These are phyloP conservation scores for Pseudopyrenochaeta lycopersici DNA, from an alignment of 2,329 filamentous ascomycete species.

Conservation along the genomic window DNA sequence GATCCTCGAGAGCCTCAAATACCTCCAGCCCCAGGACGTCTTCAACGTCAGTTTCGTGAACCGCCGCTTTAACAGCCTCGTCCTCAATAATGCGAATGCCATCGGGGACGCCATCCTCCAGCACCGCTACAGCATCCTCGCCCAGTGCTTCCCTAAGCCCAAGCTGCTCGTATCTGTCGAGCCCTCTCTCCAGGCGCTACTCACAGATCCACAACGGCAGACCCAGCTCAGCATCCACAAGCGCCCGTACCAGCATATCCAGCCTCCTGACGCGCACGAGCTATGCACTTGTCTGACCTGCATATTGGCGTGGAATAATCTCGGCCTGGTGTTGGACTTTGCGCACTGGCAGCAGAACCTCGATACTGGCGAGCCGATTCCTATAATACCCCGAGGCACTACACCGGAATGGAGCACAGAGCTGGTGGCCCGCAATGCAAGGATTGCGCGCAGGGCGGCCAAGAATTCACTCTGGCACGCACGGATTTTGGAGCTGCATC, in stretches of 20 bases:
- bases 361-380: constrained; percentile 62
- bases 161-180: constrained; percentile 55
- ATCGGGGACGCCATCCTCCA: constrained; percentile 57
- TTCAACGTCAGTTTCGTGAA: constrained; percentile 57
- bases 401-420: constrained; percentile 60
- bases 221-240: constrained; percentile 57
- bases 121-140: constrained; percentile 61
- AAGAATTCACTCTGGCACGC: constrained; percentile 61
- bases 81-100: constrained; percentile 54
- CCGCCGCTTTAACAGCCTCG: constrained; percentile 54
- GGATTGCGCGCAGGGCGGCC: constrained; percentile 58
- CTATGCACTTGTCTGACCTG: constrained; percentile 68
- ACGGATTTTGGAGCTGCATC: constrained; percentile 58
- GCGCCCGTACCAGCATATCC: constrained; percentile 63
- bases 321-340: constrained; percentile 65
- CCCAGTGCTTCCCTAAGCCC: constrained; percentile 62
- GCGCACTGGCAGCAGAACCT: constrained; percentile 64
- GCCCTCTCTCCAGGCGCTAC: constrained; percentile 43
- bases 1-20: constrained; percentile 57
- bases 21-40: constrained; percentile 61
- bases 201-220: constrained; percentile 55
- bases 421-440: constrained; percentile 56
- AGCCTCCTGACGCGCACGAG: constrained; percentile 54
- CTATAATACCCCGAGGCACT: constrained; percentile 60
- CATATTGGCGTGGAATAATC: constrained; percentile 65